A percentile compares a stretch with the other conserved stretches of the same genome.
phyloP scores from a whole-genome alignment of 2,329 filamentous ascomycete species.

The Scolecobasidium constrictum region DNA sequence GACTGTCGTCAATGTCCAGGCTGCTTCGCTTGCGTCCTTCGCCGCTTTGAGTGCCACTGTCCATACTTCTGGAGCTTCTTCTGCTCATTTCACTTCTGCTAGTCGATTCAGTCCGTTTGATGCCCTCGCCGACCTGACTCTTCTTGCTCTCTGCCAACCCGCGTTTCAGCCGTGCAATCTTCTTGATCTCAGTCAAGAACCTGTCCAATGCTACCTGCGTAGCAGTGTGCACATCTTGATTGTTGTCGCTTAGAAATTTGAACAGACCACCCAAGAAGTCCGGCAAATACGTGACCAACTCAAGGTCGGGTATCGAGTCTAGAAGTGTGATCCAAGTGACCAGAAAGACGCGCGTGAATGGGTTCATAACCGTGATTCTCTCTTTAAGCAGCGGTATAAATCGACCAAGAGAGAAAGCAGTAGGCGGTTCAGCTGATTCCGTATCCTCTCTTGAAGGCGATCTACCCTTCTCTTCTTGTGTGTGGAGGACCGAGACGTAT shows the following conservation, averaged over 20 bases:
- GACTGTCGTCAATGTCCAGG: conserved; percentile 21
- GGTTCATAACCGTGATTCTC: conserved; percentile 86
- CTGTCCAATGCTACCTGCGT: conserved; percentile 83
- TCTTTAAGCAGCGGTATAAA: conserved; percentile 94
- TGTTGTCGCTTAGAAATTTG: conserved; percentile 84
- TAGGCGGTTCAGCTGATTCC: conserved; percentile 43
- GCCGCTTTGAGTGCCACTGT: conserved; percentile 14
- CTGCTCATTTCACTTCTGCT: conserved; percentile 16
- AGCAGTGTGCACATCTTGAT: conserved; percentile 86
- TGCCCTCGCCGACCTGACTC: conserved; percentile 52
- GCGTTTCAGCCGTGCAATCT: conserved; percentile 85
- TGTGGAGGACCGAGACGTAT: conserved; percentile 81
- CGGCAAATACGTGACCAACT: conserved; percentile 84
- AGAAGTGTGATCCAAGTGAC: conserved; percentile 93
- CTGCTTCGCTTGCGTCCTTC: neutral
- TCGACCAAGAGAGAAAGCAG: conserved; percentile 78
- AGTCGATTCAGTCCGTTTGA: conserved; percentile 58
- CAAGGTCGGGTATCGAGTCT: conserved; percentile 92
- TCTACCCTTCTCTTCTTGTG: conserved; percentile 38
- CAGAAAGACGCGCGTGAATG: conserved; percentile 87
- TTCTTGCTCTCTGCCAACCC: conserved; percentile 80
- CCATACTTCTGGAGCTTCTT: conserved; percentile 20
- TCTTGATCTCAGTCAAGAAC: conserved; percentile 87
- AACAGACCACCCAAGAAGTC: conserved; percentile 84
- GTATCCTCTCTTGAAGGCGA: conserved; percentile 35